phyloP scores from a whole-genome alignment of 2,329 filamentous ascomycete species.

The Aphanocladium album region DNA sequence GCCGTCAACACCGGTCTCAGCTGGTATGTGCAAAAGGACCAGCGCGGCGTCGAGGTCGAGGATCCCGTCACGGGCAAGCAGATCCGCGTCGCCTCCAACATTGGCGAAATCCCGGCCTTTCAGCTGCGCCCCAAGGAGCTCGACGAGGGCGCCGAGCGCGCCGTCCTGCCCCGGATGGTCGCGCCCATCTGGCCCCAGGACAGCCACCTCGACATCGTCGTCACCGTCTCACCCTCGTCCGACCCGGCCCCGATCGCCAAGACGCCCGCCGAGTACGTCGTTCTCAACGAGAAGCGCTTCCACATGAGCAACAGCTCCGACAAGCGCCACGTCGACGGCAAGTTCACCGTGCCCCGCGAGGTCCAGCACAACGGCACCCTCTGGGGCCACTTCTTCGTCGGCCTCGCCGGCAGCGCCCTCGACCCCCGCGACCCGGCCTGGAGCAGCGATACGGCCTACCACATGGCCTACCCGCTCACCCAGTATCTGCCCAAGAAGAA shows the following conservation, averaged over 20 bases:
- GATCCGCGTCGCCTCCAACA: constrained; percentile 49
- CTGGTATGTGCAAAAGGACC: constrained; percentile 45
- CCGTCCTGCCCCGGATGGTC: constrained; percentile 61
- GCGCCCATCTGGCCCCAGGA: constrained; percentile 85
- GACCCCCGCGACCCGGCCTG: constrained; percentile 71
- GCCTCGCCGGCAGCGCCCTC: constrained; percentile 66
- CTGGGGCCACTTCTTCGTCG: constrained; percentile 91
- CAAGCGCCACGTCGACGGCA: constrained; percentile 69
- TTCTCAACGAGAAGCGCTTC: constrained; percentile 78
- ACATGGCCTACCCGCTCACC: constrained; percentile 80
- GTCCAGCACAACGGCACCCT: constrained; percentile 92
- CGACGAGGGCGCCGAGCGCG: constrained; percentile 59
- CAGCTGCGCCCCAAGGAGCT: constrained; percentile 56
- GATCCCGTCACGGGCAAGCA: constrained; percentile 46
- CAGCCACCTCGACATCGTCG: constrained; percentile 71
- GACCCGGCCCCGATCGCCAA: constrained; percentile 62
- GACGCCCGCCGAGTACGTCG: constrained; percentile 61
- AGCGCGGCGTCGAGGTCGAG: constrained; percentile 42
- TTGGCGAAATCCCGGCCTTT: constrained; percentile 58
- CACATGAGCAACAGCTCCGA: constrained; percentile 74
- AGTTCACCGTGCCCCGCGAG: constrained; percentile 67
- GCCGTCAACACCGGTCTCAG: constrained; percentile 55
- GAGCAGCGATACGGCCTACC: constrained; percentile 69
- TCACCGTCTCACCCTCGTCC: constrained; percentile 77
- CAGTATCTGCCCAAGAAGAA: constrained; percentile 92